Evolutionary conservation across 495 filamentous ascomycete genomes (phyloP), one percentile per base, ranked within the genome.

Genomic region (Aspergillus bridgeri): DNA sequence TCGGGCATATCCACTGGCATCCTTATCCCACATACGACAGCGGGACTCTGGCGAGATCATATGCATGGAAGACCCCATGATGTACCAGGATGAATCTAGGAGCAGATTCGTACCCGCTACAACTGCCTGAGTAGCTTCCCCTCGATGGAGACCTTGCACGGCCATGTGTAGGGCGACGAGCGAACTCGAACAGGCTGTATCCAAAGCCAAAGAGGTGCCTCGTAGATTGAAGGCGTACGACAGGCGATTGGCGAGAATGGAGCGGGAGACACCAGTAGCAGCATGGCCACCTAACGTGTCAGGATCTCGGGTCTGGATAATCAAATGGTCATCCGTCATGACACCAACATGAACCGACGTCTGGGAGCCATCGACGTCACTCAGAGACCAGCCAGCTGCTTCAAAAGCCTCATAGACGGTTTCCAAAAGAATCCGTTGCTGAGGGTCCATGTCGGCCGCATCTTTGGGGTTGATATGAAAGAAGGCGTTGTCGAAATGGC

Each of bases 401-500:
- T 86, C 82, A 15, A 86, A 65, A 0, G 76, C 77, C 54, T 86
- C 81, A 38, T 82, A 86, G n/a, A 77, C 71, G 6, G 72, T 65
- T 60, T 86, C 83, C 1, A 87, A 70, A n/a, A 81, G 63, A n/a
- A 81, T 61, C 11, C 75, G 61, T 42, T 76, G 73, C 42, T 75
- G 66, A 0, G 74, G 74, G 48, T 77, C 74, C 60, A 77, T 69
- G 9, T 20, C 20, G 20, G 19, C 48, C 11, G 42, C 52, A 8
- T 54, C 52, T 11, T 47, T 42, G 13, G 52, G 52, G 21, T 18
- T 42, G 21, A 54, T 54, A 17, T 25, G 15, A 6, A 54, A 54
- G 52, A 54, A 54, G 8, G 17, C 42, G 25, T 42, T 21, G 21
- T 54, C 52, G 38, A 54, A 54, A 25, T 20, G 19, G 9, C 51